Conservation (phyloP, 78 protist species). For the Fonticula alba region DNA sequence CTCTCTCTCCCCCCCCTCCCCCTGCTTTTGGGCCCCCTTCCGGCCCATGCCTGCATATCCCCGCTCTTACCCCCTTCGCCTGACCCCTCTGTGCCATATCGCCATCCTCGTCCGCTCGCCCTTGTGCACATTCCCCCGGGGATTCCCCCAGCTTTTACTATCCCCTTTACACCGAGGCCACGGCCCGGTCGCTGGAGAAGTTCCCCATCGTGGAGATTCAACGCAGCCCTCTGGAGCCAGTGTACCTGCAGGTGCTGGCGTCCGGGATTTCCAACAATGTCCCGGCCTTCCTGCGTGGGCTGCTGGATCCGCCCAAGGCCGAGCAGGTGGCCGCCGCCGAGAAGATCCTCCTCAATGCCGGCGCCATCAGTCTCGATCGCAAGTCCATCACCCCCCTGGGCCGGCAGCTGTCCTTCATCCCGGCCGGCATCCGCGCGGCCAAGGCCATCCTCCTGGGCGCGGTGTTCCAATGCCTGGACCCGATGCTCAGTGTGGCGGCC, state of each 20-base stretch:
- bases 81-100: too few relatives aligned
- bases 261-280: background rate
- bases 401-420: conserved; percentile 19
- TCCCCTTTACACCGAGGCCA: too few relatives aligned
- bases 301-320: conserved; percentile 19
- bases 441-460: conserved; percentile 23
- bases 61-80: too few relatives aligned
- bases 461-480: conserved; percentile 26
- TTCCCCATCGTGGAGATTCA: too few relatives aligned
- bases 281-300: conserved; percentile 7
- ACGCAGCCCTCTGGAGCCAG: conserved; percentile 30
- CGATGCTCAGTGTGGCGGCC: conserved; percentile 38
- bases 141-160: conserved; percentile 26
- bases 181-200: too few relatives aligned
- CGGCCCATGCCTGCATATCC: too few relatives aligned
- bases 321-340: conserved; percentile 11
- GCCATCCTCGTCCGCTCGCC: conserved; percentile 28
- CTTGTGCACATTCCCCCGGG: background rate
- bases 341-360: background rate
- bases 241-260: conserved; percentile 32
- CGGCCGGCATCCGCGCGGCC: conserved; percentile 28
- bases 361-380: too few relatives aligned
- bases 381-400: conserved; percentile 22
- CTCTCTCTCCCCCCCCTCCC: too few relatives aligned
- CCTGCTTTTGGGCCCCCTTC: too few relatives aligned